Base-by-base conservation (phyloP, 2,329 filamentous ascomycete species). In the Colletotrichum sp. region DNA sequence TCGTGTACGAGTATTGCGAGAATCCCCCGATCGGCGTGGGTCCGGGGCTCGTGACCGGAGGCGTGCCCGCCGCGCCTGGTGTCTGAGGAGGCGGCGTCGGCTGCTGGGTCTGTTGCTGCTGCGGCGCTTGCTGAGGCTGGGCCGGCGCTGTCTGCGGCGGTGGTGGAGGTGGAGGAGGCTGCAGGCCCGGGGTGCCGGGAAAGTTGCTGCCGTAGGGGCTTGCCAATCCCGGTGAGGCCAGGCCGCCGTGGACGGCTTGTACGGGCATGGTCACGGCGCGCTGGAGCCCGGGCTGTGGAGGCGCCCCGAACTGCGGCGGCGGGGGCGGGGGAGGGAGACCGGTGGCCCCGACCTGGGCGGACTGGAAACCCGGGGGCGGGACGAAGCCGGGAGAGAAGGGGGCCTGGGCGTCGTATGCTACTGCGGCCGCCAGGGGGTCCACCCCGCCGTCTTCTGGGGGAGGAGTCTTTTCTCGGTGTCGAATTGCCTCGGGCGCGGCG, bases 401-500 rank as follows among this genome's bases (percentile, higher is more conserved):
- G 26, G 89, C 81, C 78, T 86, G 84, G 76, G 89, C 87, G 78
- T 93, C 92, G 65, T 90, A 87, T 28, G 87, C 88, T 4, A 93
- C 87, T 15, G 90, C 91, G 66, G 90, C 89, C 6, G 89, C 88
- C 26, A 93, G 84, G 5, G 91, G 92, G 78, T 92, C 90, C 4
- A 88, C 85, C 15, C 88, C 90, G 52, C 88, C 91, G 79, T 96
- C 94, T 38, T 93, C 90, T 5, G 93, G 93, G 6, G 94, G 94
- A 3, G 94, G 94, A 1, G 94, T 96, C 88, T 96, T 96, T 83
- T 96, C 94, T 64, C 94, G 90, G 82, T 94, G 91, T 24, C 90
- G 87, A 67, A 96, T 92, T 26, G 90, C 88, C 82, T 96, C 94
- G 1, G 94, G 94, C 0, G 94, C 93, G 1, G 94, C 89, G 6